These are phyloP conservation scores for Hymenoscyphus salicellus DNA, from an alignment of 2,329 filamentous ascomycete species.

Conservation along the genomic window DNA sequence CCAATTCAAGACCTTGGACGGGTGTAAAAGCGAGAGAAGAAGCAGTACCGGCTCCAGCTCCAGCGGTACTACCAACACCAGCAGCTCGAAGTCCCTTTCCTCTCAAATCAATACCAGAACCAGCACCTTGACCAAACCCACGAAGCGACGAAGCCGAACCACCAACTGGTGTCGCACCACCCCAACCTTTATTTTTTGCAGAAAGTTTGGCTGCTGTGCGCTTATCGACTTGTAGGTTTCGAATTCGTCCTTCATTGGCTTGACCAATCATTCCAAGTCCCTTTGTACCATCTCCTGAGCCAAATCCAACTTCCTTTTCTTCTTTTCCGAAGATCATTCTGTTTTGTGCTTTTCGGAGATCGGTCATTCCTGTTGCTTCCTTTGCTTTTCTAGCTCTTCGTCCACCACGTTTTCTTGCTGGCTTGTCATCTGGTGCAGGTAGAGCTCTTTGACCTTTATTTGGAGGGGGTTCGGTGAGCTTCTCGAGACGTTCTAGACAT, in stretches of 20 bases:
- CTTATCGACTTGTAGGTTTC: constrained; percentile 84
- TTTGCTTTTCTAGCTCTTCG: constrained; percentile 89
- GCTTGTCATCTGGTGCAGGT: constrained; percentile 93
- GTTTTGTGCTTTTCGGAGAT: constrained; percentile 93
- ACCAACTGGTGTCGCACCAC: constrained; percentile 60
- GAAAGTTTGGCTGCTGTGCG: constrained; percentile 89
- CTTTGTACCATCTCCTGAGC: constrained; percentile 76
- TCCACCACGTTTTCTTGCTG: constrained; percentile 86
- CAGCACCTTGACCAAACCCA: constrained; percentile 65
- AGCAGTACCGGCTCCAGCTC: constrained; percentile 66
- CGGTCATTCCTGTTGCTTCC: constrained; percentile 95
- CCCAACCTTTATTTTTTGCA: constrained; percentile 96
- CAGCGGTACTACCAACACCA: constrained; percentile 69
- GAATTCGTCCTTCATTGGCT: constrained; percentile 81
- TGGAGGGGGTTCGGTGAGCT: constrained; percentile 84
- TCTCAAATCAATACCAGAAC: constrained; percentile 65
- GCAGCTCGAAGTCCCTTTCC: constrained; percentile 72
- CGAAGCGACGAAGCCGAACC: constrained; percentile 78
- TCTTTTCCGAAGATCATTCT: constrained; percentile 94
- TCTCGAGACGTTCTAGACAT: constrained; percentile 83
- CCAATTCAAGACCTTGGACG: constrained; percentile 89
- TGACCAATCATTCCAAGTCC: constrained; percentile 96
- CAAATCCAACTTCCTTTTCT: constrained; percentile 89
- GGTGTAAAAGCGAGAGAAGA: constrained; percentile 91
- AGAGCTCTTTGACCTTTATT: constrained; percentile 86